Evolutionary conservation across 1,284 basidiomycete genomes (phyloP), one percentile per base, ranked within the genome.

Genomic region (Phylloporus sp.): DNA sequence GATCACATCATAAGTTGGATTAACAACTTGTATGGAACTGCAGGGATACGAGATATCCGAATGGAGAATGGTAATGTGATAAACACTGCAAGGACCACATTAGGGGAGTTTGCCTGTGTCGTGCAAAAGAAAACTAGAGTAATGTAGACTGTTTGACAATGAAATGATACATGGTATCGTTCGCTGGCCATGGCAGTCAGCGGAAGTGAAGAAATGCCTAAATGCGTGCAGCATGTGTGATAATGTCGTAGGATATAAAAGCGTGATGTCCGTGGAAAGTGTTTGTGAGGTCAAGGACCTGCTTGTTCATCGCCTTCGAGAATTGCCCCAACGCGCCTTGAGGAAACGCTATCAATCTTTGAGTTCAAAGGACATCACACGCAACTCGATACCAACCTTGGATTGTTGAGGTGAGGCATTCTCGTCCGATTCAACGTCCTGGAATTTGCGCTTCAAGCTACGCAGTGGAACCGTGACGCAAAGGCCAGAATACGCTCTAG

Each of bases 231-330:
- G 45, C 8, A 32, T 61, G 43, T 19, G n/a, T n/a, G n/a, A 47
- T 4, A 7, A 39, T 63, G 43, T 12, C 37, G n/a, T 32, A 29
- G 19, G 39, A n/a, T 60, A 20, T 19, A 69, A 39, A 43, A 19
- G 43, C 49, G 19, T 71, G 43, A 52, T 41, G 55, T 74, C 52
- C 49, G 47, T 71, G 45, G 23, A 56, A 60, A 53, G 41, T 43
- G 32, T 32, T 32, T 7, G 32, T 32, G 32, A 32, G 32, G 32
- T 32, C 32, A 32, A 32, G 7, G 32, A 32, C 32, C 32, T 32
- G 32, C 32, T 32, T 32, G 32, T 7, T 32, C 32, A 32, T 32
- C 32, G 5, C 32, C 32, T 32, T 32, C 7, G 32, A 32, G 32
- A 32, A 5, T 32, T 32, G 4, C 7, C 32, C 32, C 32, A 32